These are phyloP conservation scores for Ogataea neopini DNA, from an alignment of 805 yeast genomes.

Conservation along the genomic window DNA sequence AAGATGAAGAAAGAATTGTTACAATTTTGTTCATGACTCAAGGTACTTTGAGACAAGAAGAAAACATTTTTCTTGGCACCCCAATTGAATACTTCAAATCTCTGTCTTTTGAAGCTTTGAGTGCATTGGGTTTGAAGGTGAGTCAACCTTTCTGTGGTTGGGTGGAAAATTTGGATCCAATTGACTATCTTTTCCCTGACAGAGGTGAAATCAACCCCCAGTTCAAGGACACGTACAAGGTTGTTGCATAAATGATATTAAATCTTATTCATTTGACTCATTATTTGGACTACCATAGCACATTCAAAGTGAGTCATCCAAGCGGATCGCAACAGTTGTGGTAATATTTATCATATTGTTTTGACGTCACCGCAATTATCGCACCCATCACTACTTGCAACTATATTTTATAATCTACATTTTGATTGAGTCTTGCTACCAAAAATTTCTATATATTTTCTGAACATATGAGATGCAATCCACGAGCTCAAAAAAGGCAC, in stretches of 20 bases:
- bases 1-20: slow-evolving; percentile 23
- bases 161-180: slow-evolving; percentile 5
- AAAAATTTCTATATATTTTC: no score
- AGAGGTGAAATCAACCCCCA: not conserved
- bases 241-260: not conserved
- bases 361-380: no score
- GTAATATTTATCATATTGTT: no score
- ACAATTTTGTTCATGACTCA: slow-evolving; percentile 22
- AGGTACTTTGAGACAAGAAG: slow-evolving; percentile 28
- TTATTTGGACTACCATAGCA: no score
- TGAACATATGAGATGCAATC: no score
- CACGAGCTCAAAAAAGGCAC: no score
- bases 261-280: no score
- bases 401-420: no score
- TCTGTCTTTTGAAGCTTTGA: slow-evolving; percentile 11
- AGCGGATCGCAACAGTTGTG: no score
- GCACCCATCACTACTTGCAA: no score
- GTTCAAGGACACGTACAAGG: slow-evolving; percentile 4
- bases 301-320: no score
- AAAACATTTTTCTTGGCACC: slow-evolving; percentile 25
- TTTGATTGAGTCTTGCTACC: no score
- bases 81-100: slow-evolving; percentile 15
- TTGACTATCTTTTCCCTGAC: slow-evolving; percentile 3
- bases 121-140: slow-evolving; percentile 13
- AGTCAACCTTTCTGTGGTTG: slow-evolving; percentile 13